Percentiles rank a stretch among this genome's conserved stretches.
Evolutionary conservation across 768 basidiomycete genomes (phyloP).

Genomic region (Suillus plorans): DNA sequence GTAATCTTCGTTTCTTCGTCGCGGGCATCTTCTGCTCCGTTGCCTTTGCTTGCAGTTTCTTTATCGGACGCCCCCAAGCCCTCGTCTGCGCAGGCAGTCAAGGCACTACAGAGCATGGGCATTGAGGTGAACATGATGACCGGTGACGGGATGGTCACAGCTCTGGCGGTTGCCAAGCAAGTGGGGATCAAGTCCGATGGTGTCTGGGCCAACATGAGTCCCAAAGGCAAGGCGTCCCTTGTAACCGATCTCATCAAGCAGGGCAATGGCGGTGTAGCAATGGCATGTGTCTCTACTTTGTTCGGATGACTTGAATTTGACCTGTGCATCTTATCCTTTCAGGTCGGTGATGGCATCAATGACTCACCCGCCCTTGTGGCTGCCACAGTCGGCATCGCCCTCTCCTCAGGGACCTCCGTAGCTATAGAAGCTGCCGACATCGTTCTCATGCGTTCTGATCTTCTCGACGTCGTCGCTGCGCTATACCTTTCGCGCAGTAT

Average conservation of each 20-base stretch:
- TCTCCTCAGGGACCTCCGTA: slow-evolving; percentile 94
- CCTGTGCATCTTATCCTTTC: slow-evolving; percentile 1
- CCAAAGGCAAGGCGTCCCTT: slow-evolving; percentile 90
- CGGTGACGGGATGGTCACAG: slow-evolving; percentile 86
- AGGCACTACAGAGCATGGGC: slow-evolving; percentile 82
- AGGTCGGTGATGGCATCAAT: slow-evolving; percentile 99
- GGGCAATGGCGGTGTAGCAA: slow-evolving; percentile 75
- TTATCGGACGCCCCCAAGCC: slow-evolving; percentile 86
- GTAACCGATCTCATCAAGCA: slow-evolving; percentile 78
- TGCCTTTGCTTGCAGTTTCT: slow-evolving; percentile 78
- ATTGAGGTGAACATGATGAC: slow-evolving; percentile 94
- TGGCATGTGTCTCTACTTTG: slow-evolving; percentile 54
- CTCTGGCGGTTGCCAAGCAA: slow-evolving; percentile 83
- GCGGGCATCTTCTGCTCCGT: slow-evolving; percentile 35
- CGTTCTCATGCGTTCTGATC: slow-evolving; percentile 95
- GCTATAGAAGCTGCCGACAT: slow-evolving; percentile 98
- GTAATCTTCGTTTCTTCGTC: slow-evolving; percentile 83
- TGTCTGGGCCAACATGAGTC: slow-evolving; percentile 92
- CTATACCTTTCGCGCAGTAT: slow-evolving; percentile 87
- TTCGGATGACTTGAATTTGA: neutral
- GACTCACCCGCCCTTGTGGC: slow-evolving; percentile 97
- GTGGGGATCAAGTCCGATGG: slow-evolving; percentile 82
- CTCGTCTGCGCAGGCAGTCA: slow-evolving; percentile 80
- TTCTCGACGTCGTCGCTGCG: slow-evolving; percentile 96
- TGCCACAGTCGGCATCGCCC: slow-evolving; percentile 93